Conservation (phyloP, 108 stramenopile genomes). For the Seminavis robusta region DNA sequence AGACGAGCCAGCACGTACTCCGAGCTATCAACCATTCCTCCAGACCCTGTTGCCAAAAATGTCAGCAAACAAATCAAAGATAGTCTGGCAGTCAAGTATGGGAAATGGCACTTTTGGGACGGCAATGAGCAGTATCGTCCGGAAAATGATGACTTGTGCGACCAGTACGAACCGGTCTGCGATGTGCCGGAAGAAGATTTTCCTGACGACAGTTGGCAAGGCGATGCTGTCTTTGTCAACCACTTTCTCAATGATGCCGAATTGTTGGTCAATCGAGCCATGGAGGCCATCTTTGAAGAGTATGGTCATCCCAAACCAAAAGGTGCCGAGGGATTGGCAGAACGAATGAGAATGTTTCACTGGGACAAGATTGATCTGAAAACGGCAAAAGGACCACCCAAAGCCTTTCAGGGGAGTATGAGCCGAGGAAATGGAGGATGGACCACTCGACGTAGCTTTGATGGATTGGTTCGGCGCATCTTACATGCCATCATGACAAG, state of each 20-base stretch:
- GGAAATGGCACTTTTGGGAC: constrained; percentile 77
- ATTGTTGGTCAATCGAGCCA: constrained; percentile 57
- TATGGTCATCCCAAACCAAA: constrained; percentile 67
- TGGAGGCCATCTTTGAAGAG: constrained; percentile 49
- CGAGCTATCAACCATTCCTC: too few relatives aligned
- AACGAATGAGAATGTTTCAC: constrained; percentile 56
- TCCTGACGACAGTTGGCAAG: constrained; percentile 79
- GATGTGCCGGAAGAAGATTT: constrained; percentile 68
- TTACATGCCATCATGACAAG: constrained; percentile 86
- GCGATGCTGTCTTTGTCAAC: constrained; percentile 83
- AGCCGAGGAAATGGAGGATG: constrained; percentile 76
- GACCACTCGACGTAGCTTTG: constrained; percentile 63
- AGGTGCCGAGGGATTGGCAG: constrained; percentile 33
- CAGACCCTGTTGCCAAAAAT: too few relatives aligned
- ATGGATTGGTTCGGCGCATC: constrained; percentile 70
- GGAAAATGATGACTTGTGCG: constrained; percentile 41
- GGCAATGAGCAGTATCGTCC: constrained; percentile 72
- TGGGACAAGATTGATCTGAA: constrained; percentile 52
- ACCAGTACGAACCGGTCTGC: constrained; percentile 39
- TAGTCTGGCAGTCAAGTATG: constrained; percentile 35
- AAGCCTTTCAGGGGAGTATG: too few relatives aligned
- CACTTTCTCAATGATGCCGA: constrained; percentile 72
- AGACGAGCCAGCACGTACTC: too few relatives aligned
- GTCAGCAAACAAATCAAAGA: too few relatives aligned
- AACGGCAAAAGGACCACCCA: too few relatives aligned